A percentile compares a stretch with the other conserved stretches of the same genome.
Conservation (phyloP, 768 basidiomycete species). For the Gymnopilus junonius region DNA sequence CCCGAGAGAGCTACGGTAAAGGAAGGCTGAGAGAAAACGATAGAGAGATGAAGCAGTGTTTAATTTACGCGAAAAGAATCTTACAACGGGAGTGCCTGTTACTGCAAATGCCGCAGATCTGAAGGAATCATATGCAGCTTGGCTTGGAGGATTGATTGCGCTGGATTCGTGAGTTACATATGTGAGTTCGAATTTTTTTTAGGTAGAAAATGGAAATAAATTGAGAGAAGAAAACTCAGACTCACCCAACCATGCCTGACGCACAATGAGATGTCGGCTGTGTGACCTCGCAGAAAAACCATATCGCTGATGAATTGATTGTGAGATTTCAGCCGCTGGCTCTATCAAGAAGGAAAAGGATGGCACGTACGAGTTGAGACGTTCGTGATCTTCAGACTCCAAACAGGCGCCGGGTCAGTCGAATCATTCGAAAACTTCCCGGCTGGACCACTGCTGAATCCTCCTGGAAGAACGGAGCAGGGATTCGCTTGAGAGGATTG, state of each 20-base stretch:
- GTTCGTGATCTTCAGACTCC: constrained; percentile 41
- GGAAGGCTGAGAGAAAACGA: constrained; percentile 23
- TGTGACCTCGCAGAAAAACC: constrained; percentile 43
- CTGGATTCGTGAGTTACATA: constrained; percentile 17
- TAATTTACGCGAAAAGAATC: constrained; percentile 3
- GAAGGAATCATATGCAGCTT: constrained; percentile 26
- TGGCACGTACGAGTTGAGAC: constrained; percentile 29
- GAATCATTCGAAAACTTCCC: constrained; percentile 24
- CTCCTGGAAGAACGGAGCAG: constrained; percentile 41
- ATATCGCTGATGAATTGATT: constrained; percentile 25
- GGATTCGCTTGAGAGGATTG: constrained; percentile 41
- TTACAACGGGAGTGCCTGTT: constrained; percentile 28
- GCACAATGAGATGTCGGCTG: constrained; percentile 40
- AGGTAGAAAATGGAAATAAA: neutral
- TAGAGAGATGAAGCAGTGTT: neutral
- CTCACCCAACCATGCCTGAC: constrained; percentile 46
- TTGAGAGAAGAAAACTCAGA: neutral
- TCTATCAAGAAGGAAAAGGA: neutral
- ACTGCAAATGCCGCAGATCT: constrained; percentile 33
- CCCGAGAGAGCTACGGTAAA: constrained; percentile 32
- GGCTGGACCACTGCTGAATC: constrained; percentile 43
- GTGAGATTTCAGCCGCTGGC: constrained; percentile 35
- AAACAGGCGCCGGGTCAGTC: constrained; percentile 23
- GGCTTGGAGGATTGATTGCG: constrained; percentile 39
- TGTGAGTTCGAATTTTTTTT: neutral